Conservation (phyloP, 768 basidiomycete species). For the Russula sp. region DNA sequence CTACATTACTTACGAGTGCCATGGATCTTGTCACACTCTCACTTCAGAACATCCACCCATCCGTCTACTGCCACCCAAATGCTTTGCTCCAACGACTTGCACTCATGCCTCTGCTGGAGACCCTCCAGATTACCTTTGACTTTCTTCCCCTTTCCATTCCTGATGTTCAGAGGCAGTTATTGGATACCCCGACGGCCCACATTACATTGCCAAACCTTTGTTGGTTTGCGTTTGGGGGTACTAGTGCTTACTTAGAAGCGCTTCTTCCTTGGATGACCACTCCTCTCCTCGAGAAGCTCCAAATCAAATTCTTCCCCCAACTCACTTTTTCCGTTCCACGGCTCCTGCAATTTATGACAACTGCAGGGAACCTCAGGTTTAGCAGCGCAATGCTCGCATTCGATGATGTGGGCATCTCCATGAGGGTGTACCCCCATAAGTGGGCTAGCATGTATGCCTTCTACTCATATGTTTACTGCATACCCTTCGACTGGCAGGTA, state of each 20-base stretch:
- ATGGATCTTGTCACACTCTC: neutral
- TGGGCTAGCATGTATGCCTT: too few relatives aligned
- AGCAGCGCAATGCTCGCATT: too few relatives aligned
- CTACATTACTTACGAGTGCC: neutral
- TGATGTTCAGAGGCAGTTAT: neutral
- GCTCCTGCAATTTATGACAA: neutral
- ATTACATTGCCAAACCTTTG: neutral
- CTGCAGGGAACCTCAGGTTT: too few relatives aligned
- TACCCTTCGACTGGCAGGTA: too few relatives aligned
- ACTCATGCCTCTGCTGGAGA: neutral
- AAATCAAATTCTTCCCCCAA: neutral
- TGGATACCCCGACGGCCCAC: neutral
- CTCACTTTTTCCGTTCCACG: neutral
- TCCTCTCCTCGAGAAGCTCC: neutral
- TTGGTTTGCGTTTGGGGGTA: neutral
- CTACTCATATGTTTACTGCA: too few relatives aligned
- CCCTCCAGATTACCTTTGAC: neutral
- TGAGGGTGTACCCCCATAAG: too few relatives aligned
- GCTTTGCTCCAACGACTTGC: neutral
- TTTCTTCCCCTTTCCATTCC: neutral
- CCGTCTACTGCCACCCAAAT: neutral
- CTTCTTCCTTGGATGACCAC: neutral
- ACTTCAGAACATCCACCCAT: neutral
- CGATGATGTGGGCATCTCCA: too few relatives aligned
- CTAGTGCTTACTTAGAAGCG: neutral